Percentiles rank a stretch among this genome's conserved stretches.
These are phyloP conservation scores for Omphalea diandra DNA, from an alignment of 441 rosid genomes.

Conservation along the genomic window DNA sequence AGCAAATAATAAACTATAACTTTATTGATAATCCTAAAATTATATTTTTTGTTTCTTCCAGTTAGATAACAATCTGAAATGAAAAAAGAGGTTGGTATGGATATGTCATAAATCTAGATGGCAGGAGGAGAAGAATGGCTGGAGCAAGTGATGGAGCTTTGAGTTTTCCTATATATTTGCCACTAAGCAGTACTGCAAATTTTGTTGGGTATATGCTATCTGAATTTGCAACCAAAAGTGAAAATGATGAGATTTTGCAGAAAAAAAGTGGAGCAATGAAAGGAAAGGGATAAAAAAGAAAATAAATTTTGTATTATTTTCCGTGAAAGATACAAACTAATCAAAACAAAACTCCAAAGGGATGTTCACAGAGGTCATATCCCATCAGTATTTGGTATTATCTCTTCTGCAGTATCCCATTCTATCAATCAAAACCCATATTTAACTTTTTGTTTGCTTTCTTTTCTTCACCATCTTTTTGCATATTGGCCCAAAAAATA, in stretches of 20 bases:
- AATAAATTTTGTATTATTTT: neutral
- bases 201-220: slow-evolving; percentile 43
- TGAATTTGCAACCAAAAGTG: slow-evolving; percentile 42
- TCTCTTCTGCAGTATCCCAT: slow-evolving; percentile 7
- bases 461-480: neutral
- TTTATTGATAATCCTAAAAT: no score
- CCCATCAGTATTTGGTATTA: slow-evolving; percentile 25
- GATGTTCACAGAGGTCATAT: slow-evolving; percentile 20
- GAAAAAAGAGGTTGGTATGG: neutral
- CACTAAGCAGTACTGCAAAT: slow-evolving; percentile 30
- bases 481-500: no score
- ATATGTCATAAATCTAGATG: neutral
- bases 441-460: neutral
- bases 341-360: neutral
- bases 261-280: slow-evolving; percentile 35
- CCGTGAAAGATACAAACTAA: neutral
- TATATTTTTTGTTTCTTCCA: no score
- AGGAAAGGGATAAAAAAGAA: neutral
- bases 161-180: slow-evolving; percentile 31
- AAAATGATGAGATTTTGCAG: slow-evolving; percentile 45
- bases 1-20: neutral
- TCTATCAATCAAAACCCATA: slow-evolving; percentile 3
- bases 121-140: slow-evolving; percentile 41
- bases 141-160: slow-evolving; percentile 52
- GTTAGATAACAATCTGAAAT: neutral